Evolutionary conservation across 306 rosid genomes (phyloP), one percentile per base, ranked within the genome.

Genomic region (Malus sieversii): DNA sequence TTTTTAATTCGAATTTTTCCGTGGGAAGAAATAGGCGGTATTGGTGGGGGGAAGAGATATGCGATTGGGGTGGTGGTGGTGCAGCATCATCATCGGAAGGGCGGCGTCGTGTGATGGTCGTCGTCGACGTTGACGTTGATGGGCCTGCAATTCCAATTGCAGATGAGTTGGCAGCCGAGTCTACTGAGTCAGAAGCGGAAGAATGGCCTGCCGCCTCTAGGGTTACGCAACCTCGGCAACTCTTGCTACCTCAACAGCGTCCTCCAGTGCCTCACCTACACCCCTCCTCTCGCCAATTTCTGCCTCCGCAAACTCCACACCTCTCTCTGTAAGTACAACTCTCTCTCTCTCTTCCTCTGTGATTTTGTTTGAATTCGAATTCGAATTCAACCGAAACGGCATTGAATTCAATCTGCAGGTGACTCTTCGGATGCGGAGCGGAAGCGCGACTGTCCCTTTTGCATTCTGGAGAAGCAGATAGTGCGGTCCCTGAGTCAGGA

Each of bases 261-360:
- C 59, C 93, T 96, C 51, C 99, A 96, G 92, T 96, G 99, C 77
- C 99, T 96, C 82, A 96, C 99, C 75, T 92, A 89, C 80, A 96
- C 99, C 51, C 98, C 99, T 73, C 99, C 99, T 52, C 99, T 96
- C 68, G 99, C 99, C 86, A 96, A 96, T 90, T 96, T 92, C 97
- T 96, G 98, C 74, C 99, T 96, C 72, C 90, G 86, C 13, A 80
- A 72, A 25, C 96, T 79, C 57, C 99, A 96, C 86, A 88, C 99
- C 12, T 84, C 93, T 8, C 87, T 85, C 78, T 96, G 99, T 90
- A 73, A 32, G 78, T 22, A 4, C 44, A 20, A 3, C 22, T 4
- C 19, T 10, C 42, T 16, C 7, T 62, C 72, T n/a, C 22, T 32
- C 4, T 6, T 32, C 45, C 64, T 68, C 42, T 35, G 2, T n/a